These are phyloP conservation scores for Dothiorella sarmentorum DNA, from an alignment of 2,329 filamentous ascomycete genomes.

Conservation along the genomic window DNA sequence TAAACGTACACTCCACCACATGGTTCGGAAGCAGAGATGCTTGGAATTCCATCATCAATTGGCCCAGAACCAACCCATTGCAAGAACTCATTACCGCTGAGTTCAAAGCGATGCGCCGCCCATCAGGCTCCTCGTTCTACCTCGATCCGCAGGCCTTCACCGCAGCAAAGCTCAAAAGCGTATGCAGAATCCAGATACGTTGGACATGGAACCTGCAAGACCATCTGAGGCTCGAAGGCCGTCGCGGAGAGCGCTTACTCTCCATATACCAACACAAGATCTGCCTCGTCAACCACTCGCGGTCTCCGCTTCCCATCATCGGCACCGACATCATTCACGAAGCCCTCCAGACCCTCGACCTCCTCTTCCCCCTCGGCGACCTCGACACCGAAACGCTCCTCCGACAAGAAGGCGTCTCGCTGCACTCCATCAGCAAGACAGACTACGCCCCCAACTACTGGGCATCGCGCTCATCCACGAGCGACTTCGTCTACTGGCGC, in stretches of 20 bases:
- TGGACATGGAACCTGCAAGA: conserved; percentile 22
- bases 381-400: conserved; percentile 19
- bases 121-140: neutral
- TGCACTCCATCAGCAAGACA: neutral
- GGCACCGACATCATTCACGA: conserved; percentile 18
- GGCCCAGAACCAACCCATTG: neutral
- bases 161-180: conserved; percentile 11
- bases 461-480: neutral
- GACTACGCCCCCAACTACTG: no score
- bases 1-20: conserved; percentile 14
- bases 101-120: neutral
- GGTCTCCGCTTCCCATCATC: conserved; percentile 12
- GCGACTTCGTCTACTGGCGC: conserved; percentile 21
- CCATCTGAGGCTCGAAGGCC: conserved; percentile 20
- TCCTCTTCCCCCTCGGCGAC: conserved; percentile 22
- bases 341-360: conserved; percentile 20
- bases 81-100: neutral
- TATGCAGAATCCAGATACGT: neutral
- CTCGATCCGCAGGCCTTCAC: neutral
- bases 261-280: conserved; percentile 22
- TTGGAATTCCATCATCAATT: conserved; percentile 2
- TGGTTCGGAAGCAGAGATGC: neutral
- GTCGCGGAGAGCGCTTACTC: conserved; percentile 17
- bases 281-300: conserved; percentile 20
- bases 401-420: conserved; percentile 13